A percentile compares a stretch with the other conserved stretches of the same genome.
Conservation (phyloP, 2,329 filamentous ascomycete species). For the Fusarium bulbicola region DNA sequence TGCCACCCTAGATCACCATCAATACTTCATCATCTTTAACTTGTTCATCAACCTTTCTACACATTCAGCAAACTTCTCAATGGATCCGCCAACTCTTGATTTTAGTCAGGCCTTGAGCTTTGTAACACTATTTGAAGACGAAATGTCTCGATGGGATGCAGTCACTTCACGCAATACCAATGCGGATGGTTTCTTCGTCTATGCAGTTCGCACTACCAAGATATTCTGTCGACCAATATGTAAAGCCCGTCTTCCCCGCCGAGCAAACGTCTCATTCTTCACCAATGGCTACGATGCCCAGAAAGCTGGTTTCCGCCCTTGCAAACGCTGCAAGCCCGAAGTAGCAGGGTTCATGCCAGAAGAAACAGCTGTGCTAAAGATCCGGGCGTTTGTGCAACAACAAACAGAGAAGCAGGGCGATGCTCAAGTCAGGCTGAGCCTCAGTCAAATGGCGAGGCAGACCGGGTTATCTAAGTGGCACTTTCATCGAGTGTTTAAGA, state of each 20-base stretch:
- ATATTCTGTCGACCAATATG: conserved; percentile 70
- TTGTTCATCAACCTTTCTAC: not conserved
- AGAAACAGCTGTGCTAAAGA: conserved; percentile 54
- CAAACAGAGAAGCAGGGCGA: conserved; percentile 35
- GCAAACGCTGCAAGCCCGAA: conserved; percentile 64
- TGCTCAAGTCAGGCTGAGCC: conserved; percentile 39
- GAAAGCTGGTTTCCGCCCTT: conserved; percentile 61
- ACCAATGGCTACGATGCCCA: conserved; percentile 55
- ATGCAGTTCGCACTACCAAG: conserved; percentile 55
- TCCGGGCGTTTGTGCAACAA: conserved; percentile 46
- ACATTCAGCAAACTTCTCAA: not conserved
- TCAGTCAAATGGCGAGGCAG: conserved; percentile 59
- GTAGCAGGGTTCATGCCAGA: conserved; percentile 53
- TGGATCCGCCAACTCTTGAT: not conserved
- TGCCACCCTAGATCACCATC: not conserved
- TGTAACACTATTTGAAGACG: conserved; percentile 41
- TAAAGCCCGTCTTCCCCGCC: conserved; percentile 66
- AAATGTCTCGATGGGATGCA: conserved; percentile 49
- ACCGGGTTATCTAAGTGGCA: conserved; percentile 66
- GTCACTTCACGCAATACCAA: conserved; percentile 47
- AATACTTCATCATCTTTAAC: not conserved
- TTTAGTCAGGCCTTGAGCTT: not conserved
- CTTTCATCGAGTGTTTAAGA: conserved; percentile 68
- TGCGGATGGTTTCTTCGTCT: conserved; percentile 54
- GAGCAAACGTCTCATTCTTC: conserved; percentile 68